These are phyloP conservation scores for Pharnaceum exiguum DNA, from an alignment of 148 eudicot species.

Conservation along the genomic window DNA sequence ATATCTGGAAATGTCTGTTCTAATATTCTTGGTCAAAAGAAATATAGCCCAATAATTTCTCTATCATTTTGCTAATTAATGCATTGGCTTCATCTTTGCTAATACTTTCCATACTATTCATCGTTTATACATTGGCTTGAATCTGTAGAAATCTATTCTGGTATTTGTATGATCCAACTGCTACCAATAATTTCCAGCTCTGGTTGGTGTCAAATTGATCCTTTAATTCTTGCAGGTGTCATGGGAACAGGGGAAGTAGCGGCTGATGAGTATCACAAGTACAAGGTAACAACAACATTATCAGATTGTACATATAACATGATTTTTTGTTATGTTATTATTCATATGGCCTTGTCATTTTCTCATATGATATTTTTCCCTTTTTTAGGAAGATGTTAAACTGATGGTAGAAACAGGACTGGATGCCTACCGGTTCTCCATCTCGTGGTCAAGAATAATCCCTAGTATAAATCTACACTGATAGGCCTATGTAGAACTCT, in stretches of 20 bases:
- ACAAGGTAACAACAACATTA: slow-evolving; percentile 34
- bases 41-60: too few relatives aligned
- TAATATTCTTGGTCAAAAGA: too few relatives aligned
- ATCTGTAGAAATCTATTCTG: too few relatives aligned
- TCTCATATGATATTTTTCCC: not conserved
- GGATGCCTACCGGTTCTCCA: slow-evolving; percentile 65
- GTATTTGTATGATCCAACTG: too few relatives aligned
- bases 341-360: not conserved
- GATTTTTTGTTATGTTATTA: not conserved
- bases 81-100: not conserved
- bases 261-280: slow-evolving; percentile 65
- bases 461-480: slow-evolving; percentile 36
- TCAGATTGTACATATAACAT: not conserved
- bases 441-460: slow-evolving; percentile 72
- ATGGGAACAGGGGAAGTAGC: slow-evolving; percentile 39
- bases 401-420: slow-evolving; percentile 58
- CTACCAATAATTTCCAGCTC: too few relatives aligned
- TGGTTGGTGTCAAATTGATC: too few relatives aligned
- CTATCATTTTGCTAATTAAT: too few relatives aligned
- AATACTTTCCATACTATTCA: not conserved
- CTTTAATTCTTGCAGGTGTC: not conserved
- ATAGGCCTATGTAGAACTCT: too few relatives aligned
- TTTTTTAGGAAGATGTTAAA: slow-evolving; percentile 53
- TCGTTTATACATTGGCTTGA: too few relatives aligned
- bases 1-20: too few relatives aligned